Conservation (phyloP, 768 basidiomycete genomes). For the Infundibulicybe gibba region DNA sequence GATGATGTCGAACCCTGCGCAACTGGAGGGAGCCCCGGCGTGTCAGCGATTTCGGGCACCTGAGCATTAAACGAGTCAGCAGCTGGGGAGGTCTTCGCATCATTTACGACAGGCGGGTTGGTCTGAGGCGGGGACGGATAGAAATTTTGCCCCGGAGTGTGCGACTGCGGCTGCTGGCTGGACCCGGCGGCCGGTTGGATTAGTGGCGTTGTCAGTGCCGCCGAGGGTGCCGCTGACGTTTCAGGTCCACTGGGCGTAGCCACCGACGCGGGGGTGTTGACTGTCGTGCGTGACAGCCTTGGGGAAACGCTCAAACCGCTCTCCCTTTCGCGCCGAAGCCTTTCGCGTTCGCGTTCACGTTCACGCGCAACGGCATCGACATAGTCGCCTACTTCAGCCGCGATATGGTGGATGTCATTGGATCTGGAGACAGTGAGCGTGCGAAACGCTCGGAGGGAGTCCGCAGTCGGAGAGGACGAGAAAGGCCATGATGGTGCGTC, state of each 20-base stretch:
- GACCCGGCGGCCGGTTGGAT: slow-evolving; percentile 4
- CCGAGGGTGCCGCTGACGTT: slow-evolving; percentile 2
- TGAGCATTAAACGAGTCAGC: neutral
- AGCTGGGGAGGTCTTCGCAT: slow-evolving; percentile 22
- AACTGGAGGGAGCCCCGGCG: slow-evolving; percentile 3
- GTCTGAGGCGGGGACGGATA: slow-evolving; percentile 63
- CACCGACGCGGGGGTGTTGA: slow-evolving; percentile 21
- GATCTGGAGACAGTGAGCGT: slow-evolving; percentile 49
- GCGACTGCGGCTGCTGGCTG: slow-evolving; percentile 11
- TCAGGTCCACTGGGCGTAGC: slow-evolving; percentile 3
- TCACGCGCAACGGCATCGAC: slow-evolving; percentile 77
- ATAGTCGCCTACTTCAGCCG: slow-evolving; percentile 61
- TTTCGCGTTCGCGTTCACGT: slow-evolving; percentile 73
- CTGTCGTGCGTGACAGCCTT: slow-evolving; percentile 22
- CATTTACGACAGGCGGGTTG: slow-evolving; percentile 24
- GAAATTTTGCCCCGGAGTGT: slow-evolving; percentile 31
- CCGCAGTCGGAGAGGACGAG: slow-evolving; percentile 20
- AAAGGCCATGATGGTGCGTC: slow-evolving; percentile 19
- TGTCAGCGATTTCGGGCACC: slow-evolving; percentile 5
- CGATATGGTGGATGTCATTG: slow-evolving; percentile 48
- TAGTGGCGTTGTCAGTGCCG: slow-evolving; percentile 5
- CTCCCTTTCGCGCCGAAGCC: slow-evolving; percentile 66
- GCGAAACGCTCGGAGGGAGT: slow-evolving; percentile 40
- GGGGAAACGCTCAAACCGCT: slow-evolving; percentile 31
- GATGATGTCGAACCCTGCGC: slow-evolving; percentile 4